phyloP scores from a whole-genome alignment of 2,329 filamentous ascomycete species.

The Fusarium nygamai region DNA sequence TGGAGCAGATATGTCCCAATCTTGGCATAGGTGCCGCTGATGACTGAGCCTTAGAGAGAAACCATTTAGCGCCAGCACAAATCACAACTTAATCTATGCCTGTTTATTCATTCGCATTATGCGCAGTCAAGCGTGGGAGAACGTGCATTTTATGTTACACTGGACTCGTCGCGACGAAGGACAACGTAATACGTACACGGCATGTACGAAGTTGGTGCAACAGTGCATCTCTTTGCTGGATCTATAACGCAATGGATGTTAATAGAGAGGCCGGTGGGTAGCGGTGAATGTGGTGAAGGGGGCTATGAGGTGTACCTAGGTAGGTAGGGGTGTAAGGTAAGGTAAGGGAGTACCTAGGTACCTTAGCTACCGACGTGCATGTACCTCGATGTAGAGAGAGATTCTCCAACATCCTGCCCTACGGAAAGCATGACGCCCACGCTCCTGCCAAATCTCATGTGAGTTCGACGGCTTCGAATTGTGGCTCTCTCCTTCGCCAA shows the following conservation, averaged over 20 bases:
- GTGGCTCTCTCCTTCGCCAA: slow-evolving; percentile 27
- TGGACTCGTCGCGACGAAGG: slow-evolving; percentile 11
- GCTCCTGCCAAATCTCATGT: slow-evolving; percentile 29
- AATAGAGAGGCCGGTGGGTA: background rate
- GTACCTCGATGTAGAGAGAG: slow-evolving; percentile 12
- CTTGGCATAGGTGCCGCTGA: background rate
- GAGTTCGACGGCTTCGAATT: slow-evolving; percentile 19
- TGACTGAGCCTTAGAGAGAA: background rate
- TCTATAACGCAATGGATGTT: background rate
- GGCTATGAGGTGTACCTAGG: background rate
- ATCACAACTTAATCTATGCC: background rate
- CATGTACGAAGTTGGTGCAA: slow-evolving; percentile 36
- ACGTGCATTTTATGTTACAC: slow-evolving; percentile 2
- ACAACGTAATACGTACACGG: slow-evolving; percentile 12
- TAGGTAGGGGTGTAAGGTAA: background rate
- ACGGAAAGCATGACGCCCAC: slow-evolving; percentile 7
- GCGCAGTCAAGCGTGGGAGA: background rate
- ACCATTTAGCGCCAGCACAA: background rate
- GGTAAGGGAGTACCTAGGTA: too few relatives aligned
- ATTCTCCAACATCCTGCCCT: background rate
- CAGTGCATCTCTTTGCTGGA: background rate
- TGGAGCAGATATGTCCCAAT: background rate
- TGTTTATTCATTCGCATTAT: background rate
- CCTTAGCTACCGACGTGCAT: background rate
- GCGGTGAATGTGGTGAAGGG: slow-evolving; percentile 20